Conservation (phyloP, 441 rosid species). For the Biscutella laevigata region DNA sequence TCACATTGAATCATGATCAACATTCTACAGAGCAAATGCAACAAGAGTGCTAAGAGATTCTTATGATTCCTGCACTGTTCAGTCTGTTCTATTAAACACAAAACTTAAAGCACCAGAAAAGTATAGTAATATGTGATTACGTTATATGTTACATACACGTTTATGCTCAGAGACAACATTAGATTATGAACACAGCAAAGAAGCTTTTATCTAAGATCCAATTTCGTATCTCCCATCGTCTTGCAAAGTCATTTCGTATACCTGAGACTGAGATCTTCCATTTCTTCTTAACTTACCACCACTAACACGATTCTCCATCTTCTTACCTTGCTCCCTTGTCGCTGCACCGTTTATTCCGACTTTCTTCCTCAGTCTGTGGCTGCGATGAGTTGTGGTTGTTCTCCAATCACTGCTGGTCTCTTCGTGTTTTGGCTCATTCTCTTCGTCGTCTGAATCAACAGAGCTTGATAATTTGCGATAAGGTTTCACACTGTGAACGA, state of each 20-base stretch:
- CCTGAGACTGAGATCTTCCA: slow-evolving; percentile 12
- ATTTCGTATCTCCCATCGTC: slow-evolving; percentile 26
- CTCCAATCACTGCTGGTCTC: background rate
- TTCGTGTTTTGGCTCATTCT: background rate
- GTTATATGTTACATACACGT: slow-evolving; percentile 16
- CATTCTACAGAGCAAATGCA: background rate
- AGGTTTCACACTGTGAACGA: slow-evolving; percentile 68
- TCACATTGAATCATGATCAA: background rate
- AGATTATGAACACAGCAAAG: background rate
- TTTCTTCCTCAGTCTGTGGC: slow-evolving; percentile 19
- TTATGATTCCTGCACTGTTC: too few species aligned
- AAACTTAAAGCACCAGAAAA: too few species aligned
- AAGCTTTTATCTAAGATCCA: slow-evolving; percentile 13
- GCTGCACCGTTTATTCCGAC: background rate
- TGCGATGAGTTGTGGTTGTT: background rate
- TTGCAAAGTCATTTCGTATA: slow-evolving; percentile 24
- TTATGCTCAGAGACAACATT: slow-evolving; percentile 14
- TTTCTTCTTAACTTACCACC: slow-evolving; percentile 22
- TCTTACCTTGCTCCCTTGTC: slow-evolving; percentile 19
- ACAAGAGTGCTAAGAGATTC: too few species aligned
- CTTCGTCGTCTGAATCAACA: slow-evolving; percentile 1
- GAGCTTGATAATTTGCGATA: slow-evolving; percentile 11
- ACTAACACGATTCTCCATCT: slow-evolving; percentile 15
- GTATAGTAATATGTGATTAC: too few species aligned
- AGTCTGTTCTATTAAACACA: too few species aligned